Base-by-base conservation (phyloP, 352 stramenopile species). In the Globisporangium cederbergense region DNA sequence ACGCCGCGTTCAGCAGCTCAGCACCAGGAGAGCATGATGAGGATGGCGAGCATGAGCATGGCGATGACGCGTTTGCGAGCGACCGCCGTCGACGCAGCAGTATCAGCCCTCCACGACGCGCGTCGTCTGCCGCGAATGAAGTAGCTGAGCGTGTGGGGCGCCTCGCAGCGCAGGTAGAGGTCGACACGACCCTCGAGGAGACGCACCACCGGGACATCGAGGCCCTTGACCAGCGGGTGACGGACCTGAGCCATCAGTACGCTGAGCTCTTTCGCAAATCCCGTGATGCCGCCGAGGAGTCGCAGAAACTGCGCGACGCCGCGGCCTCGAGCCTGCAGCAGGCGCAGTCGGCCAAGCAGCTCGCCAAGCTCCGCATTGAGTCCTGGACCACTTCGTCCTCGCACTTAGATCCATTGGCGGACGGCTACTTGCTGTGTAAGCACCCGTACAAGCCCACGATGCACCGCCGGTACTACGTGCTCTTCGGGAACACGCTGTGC, bases 381-480 rank as follows among this genome's bases (percentile, higher is more conserved):
- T 88, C 81, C 8, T 93, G 84, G 84, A 83, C 72, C 13, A 62
- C 76, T 9, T 79, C 68, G 47, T 70, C 74, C 1, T 91, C 85
- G 2, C 81, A 92, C 28, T 64, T 93, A 49, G 83, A 91, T 22
- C 75, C 85, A 5, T 61, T 93, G 4, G 83, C 73, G 0, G 81
- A 92, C 60, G 83, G 85, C 4, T 93, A 93, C 55, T 65, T 93
- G 38, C 71, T 90, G 0, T 86, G 77, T 36, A 88, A 89, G 58
- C 81, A 91, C 36, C 80, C 78, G 16, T 73, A 73, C 32, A 79
- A 84, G 9, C 75, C 74, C 6, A 74, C 74, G 14, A 90, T 91
- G 79, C 85, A 92, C 38, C 81, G 83, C 1, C 78, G 81, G 32
- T 93, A 93, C 73, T 92, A 88, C 62, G 83, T 93, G 13, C 68